Percentiles rank a stretch among this genome's conserved stretches.
phyloP scores from a whole-genome alignment of 805 yeast species.

The Zygoascus biomembranicola region DNA sequence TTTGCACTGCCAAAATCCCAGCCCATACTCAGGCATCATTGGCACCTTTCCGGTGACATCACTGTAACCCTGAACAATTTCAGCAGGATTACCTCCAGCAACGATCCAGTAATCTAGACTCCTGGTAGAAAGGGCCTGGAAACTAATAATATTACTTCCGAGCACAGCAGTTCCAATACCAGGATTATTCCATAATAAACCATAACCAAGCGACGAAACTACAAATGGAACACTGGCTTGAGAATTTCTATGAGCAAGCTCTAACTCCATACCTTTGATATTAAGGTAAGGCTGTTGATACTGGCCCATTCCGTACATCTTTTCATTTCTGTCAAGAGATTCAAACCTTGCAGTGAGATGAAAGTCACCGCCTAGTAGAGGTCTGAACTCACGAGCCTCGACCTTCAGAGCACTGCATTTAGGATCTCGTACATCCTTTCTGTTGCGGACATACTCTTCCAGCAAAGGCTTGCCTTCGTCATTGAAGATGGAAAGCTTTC shows the following conservation, averaged over 20 bases:
- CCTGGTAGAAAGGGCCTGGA: constrained; percentile 14
- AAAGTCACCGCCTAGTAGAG: constrained; percentile 9
- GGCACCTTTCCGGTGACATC: constrained; percentile 17
- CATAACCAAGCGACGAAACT: constrained; percentile 14
- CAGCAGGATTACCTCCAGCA: constrained; percentile 17
- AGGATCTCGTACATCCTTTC: constrained; percentile 14
- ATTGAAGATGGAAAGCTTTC: constrained; percentile 11
- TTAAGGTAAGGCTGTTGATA: constrained; percentile 16
- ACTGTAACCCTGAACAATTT: constrained; percentile 13
- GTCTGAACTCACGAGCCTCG: constrained; percentile 16
- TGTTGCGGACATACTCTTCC: constrained; percentile 14
- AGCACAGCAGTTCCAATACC: constrained; percentile 15
- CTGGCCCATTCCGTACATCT: constrained; percentile 18
- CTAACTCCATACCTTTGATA: constrained; percentile 14
- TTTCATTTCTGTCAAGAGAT: constrained; percentile 11
- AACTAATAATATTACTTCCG: constrained; percentile 15
- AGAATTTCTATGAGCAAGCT: constrained; percentile 16
- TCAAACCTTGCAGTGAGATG: constrained; percentile 12
- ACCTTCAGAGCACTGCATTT: constrained; percentile 13
- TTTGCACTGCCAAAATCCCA: constrained; percentile 18
- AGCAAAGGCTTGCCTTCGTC: constrained; percentile 11
- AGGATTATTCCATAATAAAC: constrained; percentile 16
- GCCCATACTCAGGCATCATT: constrained; percentile 15
- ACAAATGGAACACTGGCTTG: constrained; percentile 18
- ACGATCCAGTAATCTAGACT: constrained; percentile 14